Conservation (phyloP, 768 basidiomycete species). For the Xerocomellus chrysenteron region DNA sequence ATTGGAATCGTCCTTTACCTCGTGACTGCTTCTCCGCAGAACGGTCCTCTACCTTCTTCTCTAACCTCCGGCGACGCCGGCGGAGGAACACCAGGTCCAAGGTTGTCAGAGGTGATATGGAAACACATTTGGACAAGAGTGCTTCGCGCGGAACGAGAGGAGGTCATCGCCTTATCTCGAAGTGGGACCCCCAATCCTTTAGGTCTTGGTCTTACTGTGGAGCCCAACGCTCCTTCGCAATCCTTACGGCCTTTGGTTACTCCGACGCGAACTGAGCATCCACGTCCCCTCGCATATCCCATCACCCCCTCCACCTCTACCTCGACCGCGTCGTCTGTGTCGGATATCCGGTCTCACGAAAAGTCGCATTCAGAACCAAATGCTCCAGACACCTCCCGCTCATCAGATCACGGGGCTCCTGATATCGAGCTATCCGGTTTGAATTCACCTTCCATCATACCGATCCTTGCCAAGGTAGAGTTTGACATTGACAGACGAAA, state of each 20-base stretch:
- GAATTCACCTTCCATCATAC: conserved; percentile 61
- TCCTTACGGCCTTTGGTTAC: conserved; percentile 49
- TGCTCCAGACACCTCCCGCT: conserved; percentile 55
- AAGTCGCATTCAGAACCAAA: conserved; percentile 48
- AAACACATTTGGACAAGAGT: conserved; percentile 80
- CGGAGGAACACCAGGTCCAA: conserved; percentile 65
- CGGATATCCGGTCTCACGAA: conserved; percentile 45
- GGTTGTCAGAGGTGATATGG: conserved; percentile 88
- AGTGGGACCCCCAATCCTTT: conserved; percentile 41
- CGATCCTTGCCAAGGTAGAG: conserved; percentile 90
- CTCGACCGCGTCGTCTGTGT: conserved; percentile 51
- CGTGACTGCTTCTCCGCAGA: conserved; percentile 40
- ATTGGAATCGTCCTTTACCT: conserved; percentile 83
- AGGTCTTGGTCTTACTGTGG: conserved; percentile 45
- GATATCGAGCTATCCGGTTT: conserved; percentile 68
- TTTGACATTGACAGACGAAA: conserved; percentile 85
- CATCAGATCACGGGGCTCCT: conserved; percentile 38
- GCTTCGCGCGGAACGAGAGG: conserved; percentile 56
- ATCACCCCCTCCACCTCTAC: conserved; percentile 43
- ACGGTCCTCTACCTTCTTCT: conserved; percentile 17
- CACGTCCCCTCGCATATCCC: conserved; percentile 33
- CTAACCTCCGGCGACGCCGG: conserved; percentile 30
- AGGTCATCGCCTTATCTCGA: conserved; percentile 32
- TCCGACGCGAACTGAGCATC: conserved; percentile 39
- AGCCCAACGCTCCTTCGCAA: conserved; percentile 31